phyloP scores from a whole-genome alignment of 495 filamentous ascomycete species.

The Bombardia bombarda region DNA sequence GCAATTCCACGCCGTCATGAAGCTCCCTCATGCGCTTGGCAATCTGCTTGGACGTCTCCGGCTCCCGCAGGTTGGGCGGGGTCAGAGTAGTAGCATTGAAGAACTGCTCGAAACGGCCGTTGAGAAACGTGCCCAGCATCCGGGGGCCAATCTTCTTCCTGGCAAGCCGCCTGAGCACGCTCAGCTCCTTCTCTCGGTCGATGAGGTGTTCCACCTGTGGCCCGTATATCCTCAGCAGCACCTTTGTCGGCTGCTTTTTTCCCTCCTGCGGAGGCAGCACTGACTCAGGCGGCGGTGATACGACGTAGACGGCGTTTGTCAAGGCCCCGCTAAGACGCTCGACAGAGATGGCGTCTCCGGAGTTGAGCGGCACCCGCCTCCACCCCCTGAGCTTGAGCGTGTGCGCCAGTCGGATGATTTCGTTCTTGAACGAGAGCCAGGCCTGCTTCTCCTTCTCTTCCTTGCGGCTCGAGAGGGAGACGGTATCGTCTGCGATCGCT shows the following conservation, averaged over 20 bases:
- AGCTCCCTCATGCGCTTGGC: conserved; percentile 98
- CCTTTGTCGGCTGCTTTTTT: conserved; percentile 49
- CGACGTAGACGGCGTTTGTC: conserved; percentile 94
- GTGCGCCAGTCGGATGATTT: conserved; percentile 82
- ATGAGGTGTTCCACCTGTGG: conserved; percentile 95
- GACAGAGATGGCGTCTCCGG: conserved; percentile 62
- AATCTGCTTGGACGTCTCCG: conserved; percentile 82
- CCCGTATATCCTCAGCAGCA: conserved; percentile 88
- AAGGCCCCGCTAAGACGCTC: conserved; percentile 85
- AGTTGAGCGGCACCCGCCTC: conserved; percentile 65
- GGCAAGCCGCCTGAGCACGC: conserved; percentile 77
- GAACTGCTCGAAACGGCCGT: conserved; percentile 95
- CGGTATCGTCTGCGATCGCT: conserved; percentile 40
- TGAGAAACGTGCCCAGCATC: conserved; percentile 86
- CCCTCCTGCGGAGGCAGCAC: conserved; percentile 21
- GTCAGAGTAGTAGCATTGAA: conserved; percentile 76
- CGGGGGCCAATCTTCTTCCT: conserved; percentile 89
- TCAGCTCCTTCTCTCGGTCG: conserved; percentile 82
- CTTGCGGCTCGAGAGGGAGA: conserved; percentile 28
- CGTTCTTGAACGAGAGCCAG: conserved; percentile 77
- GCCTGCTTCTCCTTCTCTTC: conserved; percentile 60
- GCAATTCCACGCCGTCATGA: conserved; percentile 85
- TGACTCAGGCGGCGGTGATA: conserved; percentile 66
- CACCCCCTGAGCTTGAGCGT: conserved; percentile 85
- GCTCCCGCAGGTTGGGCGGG: conserved; percentile 64